phyloP scores from a whole-genome alignment of 2,329 filamentous ascomycete genomes.

The Xylaria sp. region DNA sequence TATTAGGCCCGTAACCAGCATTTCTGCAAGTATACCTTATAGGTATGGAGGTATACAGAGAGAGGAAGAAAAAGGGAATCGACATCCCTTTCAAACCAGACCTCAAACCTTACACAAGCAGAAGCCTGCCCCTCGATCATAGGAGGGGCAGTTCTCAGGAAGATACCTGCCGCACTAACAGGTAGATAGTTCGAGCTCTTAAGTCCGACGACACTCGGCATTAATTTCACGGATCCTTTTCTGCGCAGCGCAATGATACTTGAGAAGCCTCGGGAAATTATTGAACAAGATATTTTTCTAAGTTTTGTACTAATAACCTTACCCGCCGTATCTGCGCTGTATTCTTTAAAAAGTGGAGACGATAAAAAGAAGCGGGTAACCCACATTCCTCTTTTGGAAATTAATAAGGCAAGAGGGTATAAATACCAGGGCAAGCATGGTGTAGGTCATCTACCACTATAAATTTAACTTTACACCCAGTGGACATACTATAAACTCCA shows the following conservation, averaged over 20 bases:
- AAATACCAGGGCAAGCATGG: no score
- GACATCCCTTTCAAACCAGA: no score
- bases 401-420: not conserved
- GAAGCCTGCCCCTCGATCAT: not conserved
- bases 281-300: not conserved
- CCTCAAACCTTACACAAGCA: not conserved
- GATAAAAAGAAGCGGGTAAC: not conserved
- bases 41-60: no score
- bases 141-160: not conserved
- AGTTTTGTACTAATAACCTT: not conserved
- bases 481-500: no score
- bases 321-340: not conserved
- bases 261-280: not conserved
- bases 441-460: no score
- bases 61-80: not conserved
- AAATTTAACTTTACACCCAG: no score
- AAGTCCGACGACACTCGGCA: not conserved
- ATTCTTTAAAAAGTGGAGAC: not conserved
- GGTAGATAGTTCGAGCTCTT: no score
- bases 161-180: not conserved
- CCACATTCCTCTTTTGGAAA: conserved; percentile 1
- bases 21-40: no score
- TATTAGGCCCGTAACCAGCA: no score
- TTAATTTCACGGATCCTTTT: not conserved
- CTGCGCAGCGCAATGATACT: not conserved